phyloP scores from a whole-genome alignment of 805 yeast genomes.

The Saccharomycopsis selenospora region DNA sequence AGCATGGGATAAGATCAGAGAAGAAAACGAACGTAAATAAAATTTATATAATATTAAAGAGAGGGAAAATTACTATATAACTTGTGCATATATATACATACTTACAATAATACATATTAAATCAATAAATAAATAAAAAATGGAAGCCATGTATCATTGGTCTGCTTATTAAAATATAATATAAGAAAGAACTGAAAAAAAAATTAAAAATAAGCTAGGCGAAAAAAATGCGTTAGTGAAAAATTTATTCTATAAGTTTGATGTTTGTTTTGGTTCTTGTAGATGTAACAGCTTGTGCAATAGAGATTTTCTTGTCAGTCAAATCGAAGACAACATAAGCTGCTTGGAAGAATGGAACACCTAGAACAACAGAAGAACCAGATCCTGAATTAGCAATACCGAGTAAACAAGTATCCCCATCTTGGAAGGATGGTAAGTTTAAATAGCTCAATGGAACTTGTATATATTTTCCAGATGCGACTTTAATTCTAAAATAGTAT shows the following conservation, averaged over 20 bases:
- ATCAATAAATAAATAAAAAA: too few species aligned
- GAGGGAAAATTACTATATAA: too few species aligned
- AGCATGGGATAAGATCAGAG: constrained; percentile 17
- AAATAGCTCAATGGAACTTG: background rate
- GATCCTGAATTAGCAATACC: constrained; percentile 16
- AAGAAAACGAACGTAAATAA: constrained; percentile 5
- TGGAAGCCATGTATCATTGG: too few species aligned
- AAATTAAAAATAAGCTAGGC: too few species aligned
- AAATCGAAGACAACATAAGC: constrained; percentile 52
- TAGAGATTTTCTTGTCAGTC: constrained; percentile 46
- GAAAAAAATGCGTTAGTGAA: too few species aligned
- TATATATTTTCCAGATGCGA: background rate
- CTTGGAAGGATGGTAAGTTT: background rate
- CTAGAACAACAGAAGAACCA: constrained; percentile 26
- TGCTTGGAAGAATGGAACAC: constrained; percentile 38
- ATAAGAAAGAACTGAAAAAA: too few species aligned
- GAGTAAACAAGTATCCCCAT: constrained; percentile 6
- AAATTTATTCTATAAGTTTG: too few species aligned
- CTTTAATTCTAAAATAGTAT: background rate
- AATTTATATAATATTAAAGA: too few species aligned
- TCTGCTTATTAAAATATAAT: too few species aligned
- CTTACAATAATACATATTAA: too few species aligned
- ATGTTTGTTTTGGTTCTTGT: background rate
- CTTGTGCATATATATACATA: too few species aligned
- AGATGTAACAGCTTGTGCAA: constrained; percentile 37